Evolutionary conservation across 139 green algal genomes (phyloP), one percentile per base, ranked within the genome.

Genomic region (Coelastrella sp.): DNA sequence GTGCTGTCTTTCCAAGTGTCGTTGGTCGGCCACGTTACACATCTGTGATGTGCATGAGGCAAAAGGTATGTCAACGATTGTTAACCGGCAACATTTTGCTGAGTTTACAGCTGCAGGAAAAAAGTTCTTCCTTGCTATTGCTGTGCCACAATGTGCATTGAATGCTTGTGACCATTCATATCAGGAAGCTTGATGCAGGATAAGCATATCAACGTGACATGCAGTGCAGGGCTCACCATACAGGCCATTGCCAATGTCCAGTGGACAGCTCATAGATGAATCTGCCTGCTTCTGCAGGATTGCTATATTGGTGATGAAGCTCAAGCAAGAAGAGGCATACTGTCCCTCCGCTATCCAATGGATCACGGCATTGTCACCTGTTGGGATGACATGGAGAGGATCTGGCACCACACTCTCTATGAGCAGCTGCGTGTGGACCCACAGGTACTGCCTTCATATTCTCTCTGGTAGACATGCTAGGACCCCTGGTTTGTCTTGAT

Each of bases 351-450:
- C 88, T 99, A 99, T 89, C 97, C 97, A 40, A 99, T 99, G 78
- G 95, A 98, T 89, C 96, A 98, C 88, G 96, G 96, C 57, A 97
- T 99, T 40, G 96, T 99, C 30, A 99, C 92, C 62, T 98, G 98
- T 93, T 99, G 97, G 97, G 97, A 99, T 75, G 97, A 99, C 92
- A 99, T 99, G 97, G 97, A 99, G 94, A 99, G 98, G 95, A 99
- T 99, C 89, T 99, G 96, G 97, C 96, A 99, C 88, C 97, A 99
- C 93, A 99, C 97, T 40, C 99, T 99, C 80, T 99, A 98, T 94
- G 99, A 99, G 79, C 97, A 99, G 96, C 94, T 99, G 60, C 95
- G 97, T n/a, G 96, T 99, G 41, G 95, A 96, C 1, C 97, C 97
- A 6, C 96, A 99, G 86, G 89, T n/a, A n/a, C n/a, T n/a, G n/a